Conservation (phyloP, 257 asterid species). For the Rubia yunnanensis region DNA sequence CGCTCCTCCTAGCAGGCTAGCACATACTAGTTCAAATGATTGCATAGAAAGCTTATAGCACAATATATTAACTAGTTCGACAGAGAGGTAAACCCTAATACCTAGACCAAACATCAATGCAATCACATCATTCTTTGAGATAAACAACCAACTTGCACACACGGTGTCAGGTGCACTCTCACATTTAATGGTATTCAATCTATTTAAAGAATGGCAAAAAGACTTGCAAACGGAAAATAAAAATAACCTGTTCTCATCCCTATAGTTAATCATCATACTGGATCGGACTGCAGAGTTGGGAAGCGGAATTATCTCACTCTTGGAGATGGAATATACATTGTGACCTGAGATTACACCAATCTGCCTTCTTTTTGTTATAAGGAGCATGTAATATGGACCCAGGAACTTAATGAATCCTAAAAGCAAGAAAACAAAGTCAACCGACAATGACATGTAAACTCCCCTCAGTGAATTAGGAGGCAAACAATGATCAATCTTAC, state of each 20-base stretch:
- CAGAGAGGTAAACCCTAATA: neutral
- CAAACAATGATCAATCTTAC: conserved; percentile 33
- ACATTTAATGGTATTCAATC: neutral
- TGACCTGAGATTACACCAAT: conserved; percentile 92
- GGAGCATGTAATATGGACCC: conserved; percentile 92
- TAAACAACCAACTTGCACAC: neutral
- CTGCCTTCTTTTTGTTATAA: conserved; percentile 81
- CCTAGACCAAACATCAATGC: neutral
- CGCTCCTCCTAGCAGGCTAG: neutral
- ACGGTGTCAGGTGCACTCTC: neutral
- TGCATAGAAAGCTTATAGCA: neutral
- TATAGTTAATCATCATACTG: conserved; percentile 43
- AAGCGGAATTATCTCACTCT: conserved; percentile 74
- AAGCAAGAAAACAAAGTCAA: conserved; percentile 10
- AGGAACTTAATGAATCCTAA: conserved; percentile 84
- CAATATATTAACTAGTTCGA: neutral
- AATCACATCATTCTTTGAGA: neutral
- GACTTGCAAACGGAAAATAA: conserved; percentile 1
- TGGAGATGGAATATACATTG: conserved; percentile 60
- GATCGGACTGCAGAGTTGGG: conserved; percentile 60
- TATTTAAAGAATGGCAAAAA: neutral
- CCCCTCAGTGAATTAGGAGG: conserved; percentile 9
- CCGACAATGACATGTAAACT: conserved; percentile 8
- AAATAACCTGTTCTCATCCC: conserved; percentile 74
- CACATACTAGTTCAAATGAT: too few relatives aligned